A percentile compares a stretch with the other conserved stretches of the same genome.
Conservation (phyloP, 768 basidiomycete genomes). For the Kwoniella europaea region DNA sequence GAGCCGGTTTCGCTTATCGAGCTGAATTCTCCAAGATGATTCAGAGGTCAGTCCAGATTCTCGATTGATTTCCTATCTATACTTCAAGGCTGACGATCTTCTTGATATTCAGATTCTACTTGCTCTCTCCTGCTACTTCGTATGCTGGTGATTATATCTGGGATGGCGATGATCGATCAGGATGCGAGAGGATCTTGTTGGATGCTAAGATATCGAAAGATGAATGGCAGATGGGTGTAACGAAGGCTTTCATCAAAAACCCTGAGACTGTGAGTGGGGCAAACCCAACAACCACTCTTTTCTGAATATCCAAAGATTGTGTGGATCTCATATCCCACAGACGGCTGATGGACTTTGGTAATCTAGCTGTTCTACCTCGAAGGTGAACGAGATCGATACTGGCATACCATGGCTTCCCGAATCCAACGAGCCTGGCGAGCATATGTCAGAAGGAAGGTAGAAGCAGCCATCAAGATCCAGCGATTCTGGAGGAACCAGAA, state of each 20-base stretch:
- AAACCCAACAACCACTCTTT: slow-evolving; percentile 60
- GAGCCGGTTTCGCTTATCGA: slow-evolving; percentile 96
- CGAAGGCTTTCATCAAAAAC: slow-evolving; percentile 99
- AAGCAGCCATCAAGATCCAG: slow-evolving; percentile 92
- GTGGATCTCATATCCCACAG: too few relatives aligned
- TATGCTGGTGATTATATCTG: slow-evolving; percentile 99
- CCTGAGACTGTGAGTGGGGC: slow-evolving; percentile 90
- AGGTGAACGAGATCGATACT: slow-evolving; percentile 98
- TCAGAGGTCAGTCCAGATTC: slow-evolving; percentile 65
- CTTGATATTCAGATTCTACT: slow-evolving; percentile 69
- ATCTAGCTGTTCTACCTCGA: slow-evolving; percentile 90
- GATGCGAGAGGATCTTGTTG: slow-evolving; percentile 87
- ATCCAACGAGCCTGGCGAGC: slow-evolving; percentile 97
- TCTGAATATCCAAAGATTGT: too few relatives aligned
- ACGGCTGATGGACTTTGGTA: background rate
- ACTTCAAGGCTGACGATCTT: slow-evolving; percentile 5
- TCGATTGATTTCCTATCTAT: background rate
- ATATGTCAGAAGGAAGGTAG: slow-evolving; percentile 92
- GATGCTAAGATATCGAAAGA: slow-evolving; percentile 95
- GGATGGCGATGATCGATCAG: slow-evolving; percentile 86
- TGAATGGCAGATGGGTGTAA: slow-evolving; percentile 99
- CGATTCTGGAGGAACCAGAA: slow-evolving; percentile 99
- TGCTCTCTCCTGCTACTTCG: slow-evolving; percentile 90
- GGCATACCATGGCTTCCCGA: slow-evolving; percentile 98
- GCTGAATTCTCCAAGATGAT: slow-evolving; percentile 99